Evolutionary conservation across 1,284 basidiomycete species (phyloP).

Genomic region (Ustilago trichophora): DNA sequence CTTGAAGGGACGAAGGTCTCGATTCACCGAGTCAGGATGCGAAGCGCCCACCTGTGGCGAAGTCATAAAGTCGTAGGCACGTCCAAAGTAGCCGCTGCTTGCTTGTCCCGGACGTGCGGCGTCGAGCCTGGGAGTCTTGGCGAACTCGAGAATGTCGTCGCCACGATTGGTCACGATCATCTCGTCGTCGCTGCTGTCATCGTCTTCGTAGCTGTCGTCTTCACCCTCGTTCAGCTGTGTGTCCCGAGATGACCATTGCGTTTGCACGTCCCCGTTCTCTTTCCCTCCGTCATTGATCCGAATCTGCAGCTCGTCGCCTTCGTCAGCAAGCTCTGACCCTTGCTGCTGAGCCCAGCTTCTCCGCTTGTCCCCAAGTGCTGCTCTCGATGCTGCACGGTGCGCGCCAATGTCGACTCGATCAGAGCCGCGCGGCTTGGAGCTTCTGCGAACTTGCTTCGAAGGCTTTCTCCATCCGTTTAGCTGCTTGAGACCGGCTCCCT

Average conservation of each 20-base stretch:
- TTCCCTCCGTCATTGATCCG: background rate
- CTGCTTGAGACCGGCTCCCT: constrained; percentile 56
- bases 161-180: constrained; percentile 61
- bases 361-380: constrained; percentile 16
- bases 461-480: constrained; percentile 40
- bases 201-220: constrained; percentile 9
- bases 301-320: background rate
- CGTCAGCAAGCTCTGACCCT: background rate
- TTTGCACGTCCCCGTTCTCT: no score
- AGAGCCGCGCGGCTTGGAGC: background rate
- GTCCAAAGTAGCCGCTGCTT: constrained; percentile 46
- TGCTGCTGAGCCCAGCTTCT: constrained; percentile 7
- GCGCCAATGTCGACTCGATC: constrained; percentile 43
- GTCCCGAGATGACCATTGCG: no score
- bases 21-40: constrained; percentile 1
- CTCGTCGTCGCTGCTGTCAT: constrained; percentile 54
- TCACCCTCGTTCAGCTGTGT: background rate
- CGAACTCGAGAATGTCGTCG: constrained; percentile 61
- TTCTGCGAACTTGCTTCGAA: background rate
- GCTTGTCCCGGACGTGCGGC: constrained; percentile 25
- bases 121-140: constrained; percentile 52
- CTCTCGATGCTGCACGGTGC: constrained; percentile 39
- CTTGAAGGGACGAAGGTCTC: constrained; percentile 16
- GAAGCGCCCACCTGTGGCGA: constrained; percentile 39
- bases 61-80: constrained; percentile 43